phyloP scores from a whole-genome alignment of 176 grass and related monocot genomes.

The Olyra latifolia region DNA sequence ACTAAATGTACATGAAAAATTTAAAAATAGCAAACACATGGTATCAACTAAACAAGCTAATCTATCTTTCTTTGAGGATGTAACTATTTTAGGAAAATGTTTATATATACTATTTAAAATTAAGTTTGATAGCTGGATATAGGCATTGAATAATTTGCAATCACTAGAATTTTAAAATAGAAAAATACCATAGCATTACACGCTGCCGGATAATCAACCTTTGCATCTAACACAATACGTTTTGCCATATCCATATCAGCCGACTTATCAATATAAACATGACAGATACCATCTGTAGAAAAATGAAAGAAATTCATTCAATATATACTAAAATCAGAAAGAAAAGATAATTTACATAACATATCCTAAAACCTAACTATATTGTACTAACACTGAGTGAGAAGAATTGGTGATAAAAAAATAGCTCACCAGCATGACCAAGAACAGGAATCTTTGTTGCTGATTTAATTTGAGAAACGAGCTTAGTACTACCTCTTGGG shows the following conservation, averaged over 20 bases:
- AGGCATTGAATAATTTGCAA: neutral
- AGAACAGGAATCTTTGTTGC: slow-evolving; percentile 94
- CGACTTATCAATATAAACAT: slow-evolving; percentile 98
- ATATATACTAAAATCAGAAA: neutral
- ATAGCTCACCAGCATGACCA: slow-evolving; percentile 83
- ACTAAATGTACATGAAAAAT: neutral
- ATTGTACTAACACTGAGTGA: neutral
- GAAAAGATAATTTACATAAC: neutral
- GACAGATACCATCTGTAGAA: slow-evolving; percentile 90
- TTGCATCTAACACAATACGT: slow-evolving; percentile 84
- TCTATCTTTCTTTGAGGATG: neutral
- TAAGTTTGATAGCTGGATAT: neutral
- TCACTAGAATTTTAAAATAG: neutral
- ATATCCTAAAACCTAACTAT: slow-evolving; percentile 6
- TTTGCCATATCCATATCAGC: slow-evolving; percentile 96
- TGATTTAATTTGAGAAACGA: slow-evolving; percentile 92
- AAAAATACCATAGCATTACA: slow-evolving; percentile 95
- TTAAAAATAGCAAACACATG: neutral
- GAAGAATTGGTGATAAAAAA: neutral
- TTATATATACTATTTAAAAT: neutral
- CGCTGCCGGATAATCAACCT: slow-evolving; percentile 96
- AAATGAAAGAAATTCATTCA: slow-evolving; percentile 7
- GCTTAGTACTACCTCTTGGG: slow-evolving; percentile 91
- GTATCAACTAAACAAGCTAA: neutral
- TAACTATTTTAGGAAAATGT: neutral